Evolutionary conservation across 805 yeast species (phyloP).

Genomic region (Saccharomycopsis sp.): DNA sequence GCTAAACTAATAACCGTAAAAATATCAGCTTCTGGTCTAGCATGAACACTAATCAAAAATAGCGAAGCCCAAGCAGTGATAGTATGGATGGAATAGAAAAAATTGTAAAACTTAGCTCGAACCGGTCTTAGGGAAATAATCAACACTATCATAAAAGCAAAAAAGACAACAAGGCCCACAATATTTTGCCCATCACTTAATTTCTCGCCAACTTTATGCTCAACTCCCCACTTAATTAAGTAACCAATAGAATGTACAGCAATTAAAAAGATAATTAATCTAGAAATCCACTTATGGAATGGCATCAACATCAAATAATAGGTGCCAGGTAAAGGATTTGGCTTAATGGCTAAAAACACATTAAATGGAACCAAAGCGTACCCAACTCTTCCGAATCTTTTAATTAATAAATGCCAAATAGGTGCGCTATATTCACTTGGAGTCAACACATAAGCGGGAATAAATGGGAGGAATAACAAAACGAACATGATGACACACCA

Average conservation of each 20-base stretch:
- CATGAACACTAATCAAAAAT: constrained; percentile 47
- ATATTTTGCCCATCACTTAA: constrained; percentile 36
- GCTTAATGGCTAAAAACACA: constrained; percentile 48
- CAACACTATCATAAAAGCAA: constrained; percentile 32
- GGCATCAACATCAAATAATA: constrained; percentile 48
- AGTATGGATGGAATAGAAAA: constrained; percentile 54
- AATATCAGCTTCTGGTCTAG: constrained; percentile 58
- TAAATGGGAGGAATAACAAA: constrained; percentile 27
- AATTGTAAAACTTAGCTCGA: constrained; percentile 42
- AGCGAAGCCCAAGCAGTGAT: constrained; percentile 41
- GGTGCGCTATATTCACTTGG: constrained; percentile 22
- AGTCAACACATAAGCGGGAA: background rate
- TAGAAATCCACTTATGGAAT: constrained; percentile 67
- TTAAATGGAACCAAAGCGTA: constrained; percentile 54
- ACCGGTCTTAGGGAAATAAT: constrained; percentile 42
- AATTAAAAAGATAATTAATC: constrained; percentile 42
- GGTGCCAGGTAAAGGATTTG: constrained; percentile 40
- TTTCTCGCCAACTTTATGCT: constrained; percentile 28
- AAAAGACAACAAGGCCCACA: constrained; percentile 43
- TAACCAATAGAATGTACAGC: constrained; percentile 49
- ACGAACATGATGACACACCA: constrained; percentile 32
- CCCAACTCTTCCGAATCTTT: constrained; percentile 56
- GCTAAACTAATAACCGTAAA: constrained; percentile 27
- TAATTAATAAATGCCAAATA: constrained; percentile 34
- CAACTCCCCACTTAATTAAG: constrained; percentile 39